Percentiles rank a stretch among this genome's conserved stretches.
Conservation (phyloP, 225 moss, liverwort and hornwort genomes). For the Rhytidiadelphus loreus region DNA sequence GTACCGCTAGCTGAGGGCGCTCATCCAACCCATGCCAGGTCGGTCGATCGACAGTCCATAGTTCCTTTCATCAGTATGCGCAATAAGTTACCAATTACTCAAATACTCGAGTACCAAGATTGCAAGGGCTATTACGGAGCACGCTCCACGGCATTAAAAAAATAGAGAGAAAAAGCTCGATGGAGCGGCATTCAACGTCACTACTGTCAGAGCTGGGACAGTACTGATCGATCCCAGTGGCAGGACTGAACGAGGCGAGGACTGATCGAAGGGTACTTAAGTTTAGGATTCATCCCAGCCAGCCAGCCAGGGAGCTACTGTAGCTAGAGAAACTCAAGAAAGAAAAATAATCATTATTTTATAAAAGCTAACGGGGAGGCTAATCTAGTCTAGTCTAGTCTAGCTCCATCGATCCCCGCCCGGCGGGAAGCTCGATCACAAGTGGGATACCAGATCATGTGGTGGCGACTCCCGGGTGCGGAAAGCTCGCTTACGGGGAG, state of each 20-base stretch:
- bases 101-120: neutral
- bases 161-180: neutral
- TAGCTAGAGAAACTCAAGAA: neutral
- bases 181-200: neutral
- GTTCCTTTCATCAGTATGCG: neutral
- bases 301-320: too few species aligned
- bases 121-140: neutral
- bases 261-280: neutral
- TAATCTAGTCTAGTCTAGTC: neutral
- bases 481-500: too few species aligned
- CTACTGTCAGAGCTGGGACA: neutral
- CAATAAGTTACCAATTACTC: neutral
- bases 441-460: neutral
- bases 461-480: too few species aligned
- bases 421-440: neutral
- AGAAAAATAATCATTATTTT: too few species aligned
- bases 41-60: neutral
- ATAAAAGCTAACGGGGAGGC: neutral
- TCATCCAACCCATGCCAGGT: neutral
- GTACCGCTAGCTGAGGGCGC: neutral
- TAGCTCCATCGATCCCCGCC: too few species aligned
- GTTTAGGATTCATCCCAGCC: neutral
- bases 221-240: neutral
- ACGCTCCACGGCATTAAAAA: neutral
- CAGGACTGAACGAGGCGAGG: neutral